Base-by-base conservation (phyloP, 257 asterid species). In the Scutellaria baicalensis region DNA sequence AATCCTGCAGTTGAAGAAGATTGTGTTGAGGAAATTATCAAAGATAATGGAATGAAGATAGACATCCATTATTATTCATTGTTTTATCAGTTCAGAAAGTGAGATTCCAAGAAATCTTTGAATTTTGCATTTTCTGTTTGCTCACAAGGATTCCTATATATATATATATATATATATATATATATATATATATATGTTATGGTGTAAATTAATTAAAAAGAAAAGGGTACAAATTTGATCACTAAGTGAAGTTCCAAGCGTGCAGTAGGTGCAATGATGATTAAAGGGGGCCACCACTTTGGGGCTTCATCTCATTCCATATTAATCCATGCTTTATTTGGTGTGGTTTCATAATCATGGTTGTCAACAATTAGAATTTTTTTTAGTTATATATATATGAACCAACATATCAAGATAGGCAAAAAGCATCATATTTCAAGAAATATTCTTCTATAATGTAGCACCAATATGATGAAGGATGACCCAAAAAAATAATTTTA, bases 191-290 rank as follows among this genome's bases (percentile, higher is more conserved):
- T 35, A 38, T 66, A 11, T 68, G 13, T 42, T 21, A 58, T 50
- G 48, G 27, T 51, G 59, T 57, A 64, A 50, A 8, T 59, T 14
- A 14, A 5, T 33, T 48, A 59, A 74, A 31, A 54, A 51, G 16
- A 55, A 48, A 49, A 55, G 57, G 16, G 38, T 44, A 39, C 65
- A 51, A 21, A 52, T 14, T 47, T 63, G 13, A 11, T 59, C n/a
- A 59, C 27, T 59, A 47, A 43, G 72, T 67, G 63, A 70, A 75
- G 76, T 59, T 80, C 61, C 72, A 80, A 75, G 87, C 87, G 84
- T 84, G 89, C 85, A 75, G 6, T 73, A 62, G 63, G 48, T 62
- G 59, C 69, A 61, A 82, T 84, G 77, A 84, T 84, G 58, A 62
- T 75, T 3, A 39, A 52, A 64, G 73, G 83, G 83, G 82, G 52